Evolutionary conservation across 1,139 yeast species (phyloP).

Genomic region (Entelexis paramagnoliae): DNA sequence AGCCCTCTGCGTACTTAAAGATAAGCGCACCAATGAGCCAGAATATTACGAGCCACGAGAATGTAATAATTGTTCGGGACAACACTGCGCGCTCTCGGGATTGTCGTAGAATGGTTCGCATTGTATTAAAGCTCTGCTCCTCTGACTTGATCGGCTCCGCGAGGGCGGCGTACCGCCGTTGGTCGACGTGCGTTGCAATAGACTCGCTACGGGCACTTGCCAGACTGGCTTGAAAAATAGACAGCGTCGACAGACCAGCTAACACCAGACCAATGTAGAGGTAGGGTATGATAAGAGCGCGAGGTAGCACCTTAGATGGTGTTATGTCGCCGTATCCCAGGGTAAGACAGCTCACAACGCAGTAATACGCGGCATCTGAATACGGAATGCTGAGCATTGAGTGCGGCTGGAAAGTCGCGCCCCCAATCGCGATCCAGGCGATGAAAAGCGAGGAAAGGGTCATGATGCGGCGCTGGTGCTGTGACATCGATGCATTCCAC

Average conservation of each 20-base stretch:
- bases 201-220: conserved; percentile 38
- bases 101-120: conserved; percentile 40
- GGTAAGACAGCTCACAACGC: conserved; percentile 62
- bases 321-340: conserved; percentile 69
- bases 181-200: conserved; percentile 6
- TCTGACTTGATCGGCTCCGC: not conserved
- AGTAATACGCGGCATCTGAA: conserved; percentile 59
- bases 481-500: conserved; percentile 25
- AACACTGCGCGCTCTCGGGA: not conserved
- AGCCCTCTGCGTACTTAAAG: conserved; percentile 47
- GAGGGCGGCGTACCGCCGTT: not conserved
- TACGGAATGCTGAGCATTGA: conserved; percentile 38
- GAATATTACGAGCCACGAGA: conserved; percentile 44
- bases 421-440: conserved; percentile 61
- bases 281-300: conserved; percentile 50
- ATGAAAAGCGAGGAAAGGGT: conserved; percentile 54
- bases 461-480: conserved; percentile 62
- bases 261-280: conserved; percentile 59
- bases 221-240: conserved; percentile 44
- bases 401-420: conserved; percentile 45
- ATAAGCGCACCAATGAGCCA: conserved; percentile 66
- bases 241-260: conserved; percentile 61
- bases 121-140: conserved; percentile 43
- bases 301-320: conserved; percentile 44
- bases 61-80: conserved; percentile 28